Percentiles rank a stretch among this genome's conserved stretches.
These are phyloP conservation scores for Heliocybe sulcata DNA, from an alignment of 1,284 basidiomycete genomes.

Conservation along the genomic window DNA sequence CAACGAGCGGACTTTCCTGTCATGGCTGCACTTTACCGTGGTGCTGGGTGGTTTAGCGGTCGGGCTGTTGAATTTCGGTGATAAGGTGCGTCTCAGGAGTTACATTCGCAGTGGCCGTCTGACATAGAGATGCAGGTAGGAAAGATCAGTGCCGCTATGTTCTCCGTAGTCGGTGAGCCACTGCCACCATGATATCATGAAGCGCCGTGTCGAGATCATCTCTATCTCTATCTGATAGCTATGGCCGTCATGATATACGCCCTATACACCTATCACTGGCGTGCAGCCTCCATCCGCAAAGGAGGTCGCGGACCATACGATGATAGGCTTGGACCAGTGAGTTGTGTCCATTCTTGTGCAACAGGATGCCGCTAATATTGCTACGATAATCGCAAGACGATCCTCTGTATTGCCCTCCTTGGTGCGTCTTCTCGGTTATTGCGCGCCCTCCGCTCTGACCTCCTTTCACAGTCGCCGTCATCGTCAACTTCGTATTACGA, in stretches of 20 bases:
- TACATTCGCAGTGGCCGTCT: slow-evolving; percentile 2
- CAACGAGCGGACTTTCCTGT: slow-evolving; percentile 92
- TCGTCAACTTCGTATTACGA: slow-evolving; percentile 85
- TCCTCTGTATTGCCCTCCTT: slow-evolving; percentile 81
- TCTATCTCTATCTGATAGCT: slow-evolving; percentile 38
- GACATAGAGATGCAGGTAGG: slow-evolving; percentile 53
- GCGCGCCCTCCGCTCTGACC: slow-evolving; percentile 3
- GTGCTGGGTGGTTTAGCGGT: slow-evolving; percentile 91
- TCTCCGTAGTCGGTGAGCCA: slow-evolving; percentile 80
- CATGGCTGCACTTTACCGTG: slow-evolving; percentile 95
- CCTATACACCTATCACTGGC: slow-evolving; percentile 93
- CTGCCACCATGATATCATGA: not conserved
- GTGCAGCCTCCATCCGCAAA: slow-evolving; percentile 87
- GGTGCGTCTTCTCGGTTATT: slow-evolving; percentile 43
- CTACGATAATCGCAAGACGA: slow-evolving; percentile 48
- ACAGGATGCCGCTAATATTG: slow-evolving; percentile 7
- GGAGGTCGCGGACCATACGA: slow-evolving; percentile 95
- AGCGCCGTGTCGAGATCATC: not conserved
- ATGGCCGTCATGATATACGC: slow-evolving; percentile 98
- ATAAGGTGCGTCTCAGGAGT: slow-evolving; percentile 54
- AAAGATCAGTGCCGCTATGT: slow-evolving; percentile 89
- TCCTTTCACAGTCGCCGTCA: slow-evolving; percentile 63
- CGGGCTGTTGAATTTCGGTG: slow-evolving; percentile 96
- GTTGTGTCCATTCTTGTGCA: slow-evolving; percentile 23
- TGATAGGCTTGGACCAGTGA: slow-evolving; percentile 83